Conservation (phyloP, 1,284 basidiomycete species). For the Amylostereum chailletii region DNA sequence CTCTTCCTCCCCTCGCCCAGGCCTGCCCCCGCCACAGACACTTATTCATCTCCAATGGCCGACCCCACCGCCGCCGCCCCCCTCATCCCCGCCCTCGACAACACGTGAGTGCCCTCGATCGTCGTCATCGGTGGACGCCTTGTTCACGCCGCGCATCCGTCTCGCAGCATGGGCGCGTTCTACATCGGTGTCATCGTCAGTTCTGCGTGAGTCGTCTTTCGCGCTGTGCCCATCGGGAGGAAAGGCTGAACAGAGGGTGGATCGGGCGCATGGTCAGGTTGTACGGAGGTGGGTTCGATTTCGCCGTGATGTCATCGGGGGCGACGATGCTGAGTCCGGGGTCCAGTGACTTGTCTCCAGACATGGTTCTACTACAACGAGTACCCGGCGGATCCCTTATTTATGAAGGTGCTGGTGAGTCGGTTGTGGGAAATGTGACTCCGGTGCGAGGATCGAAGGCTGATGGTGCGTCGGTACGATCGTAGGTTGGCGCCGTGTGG, state of each 20-base stretch:
- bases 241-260: too few relatives aligned
- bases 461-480: not conserved
- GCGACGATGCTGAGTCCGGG: too few relatives aligned
- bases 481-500: conserved; percentile 37
- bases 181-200: conserved; percentile 40
- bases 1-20: too few relatives aligned
- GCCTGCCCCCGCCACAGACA: not conserved
- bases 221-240: conserved; percentile 1
- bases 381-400: conserved; percentile 43
- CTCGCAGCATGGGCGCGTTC: conserved; percentile 37
- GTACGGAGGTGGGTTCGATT: conserved; percentile 35
- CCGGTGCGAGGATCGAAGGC: not conserved
- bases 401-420: conserved; percentile 38
- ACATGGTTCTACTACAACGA: conserved; percentile 45
- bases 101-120: not conserved
- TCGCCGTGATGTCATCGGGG: too few relatives aligned
- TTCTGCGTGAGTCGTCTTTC: conserved; percentile 27
- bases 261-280: conserved; percentile 18
- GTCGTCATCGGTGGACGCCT: too few relatives aligned
- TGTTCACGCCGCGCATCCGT: not conserved
- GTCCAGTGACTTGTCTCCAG: conserved; percentile 44
- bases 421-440: not conserved
- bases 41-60: not conserved
- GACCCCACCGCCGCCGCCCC: not conserved
- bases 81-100: not conserved